phyloP scores from a whole-genome alignment of 208 protist species.

The Borovskyia barvae region DNA sequence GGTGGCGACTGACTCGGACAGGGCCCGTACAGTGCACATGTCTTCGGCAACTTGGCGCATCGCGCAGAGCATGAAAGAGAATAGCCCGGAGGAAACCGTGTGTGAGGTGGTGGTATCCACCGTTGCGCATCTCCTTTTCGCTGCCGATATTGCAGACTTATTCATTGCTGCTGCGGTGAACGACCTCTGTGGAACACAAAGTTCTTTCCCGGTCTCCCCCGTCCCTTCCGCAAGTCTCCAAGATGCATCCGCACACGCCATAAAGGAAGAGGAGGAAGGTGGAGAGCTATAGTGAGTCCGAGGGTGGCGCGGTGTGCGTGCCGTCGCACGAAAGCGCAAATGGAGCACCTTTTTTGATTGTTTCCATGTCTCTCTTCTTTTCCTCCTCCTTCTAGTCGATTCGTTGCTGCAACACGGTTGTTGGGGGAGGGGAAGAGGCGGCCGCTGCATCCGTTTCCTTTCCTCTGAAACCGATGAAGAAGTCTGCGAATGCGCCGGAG shows the following conservation, averaged over 20 bases:
- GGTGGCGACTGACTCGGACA: background rate
- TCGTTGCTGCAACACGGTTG: no score
- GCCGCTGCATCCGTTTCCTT: no score
- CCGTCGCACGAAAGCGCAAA: no score
- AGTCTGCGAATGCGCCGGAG: no score
- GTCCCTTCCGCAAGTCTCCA: no score
- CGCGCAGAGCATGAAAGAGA: background rate
- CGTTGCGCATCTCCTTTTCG: conserved; percentile 7
- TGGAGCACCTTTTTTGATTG: no score
- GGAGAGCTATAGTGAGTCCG: background rate
- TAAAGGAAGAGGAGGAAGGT: background rate
- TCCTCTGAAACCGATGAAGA: no score
- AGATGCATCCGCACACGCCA: background rate
- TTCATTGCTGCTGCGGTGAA: background rate
- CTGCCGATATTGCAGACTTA: background rate
- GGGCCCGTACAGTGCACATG: no score
- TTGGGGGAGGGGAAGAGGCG: no score
- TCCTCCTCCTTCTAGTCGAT: no score
- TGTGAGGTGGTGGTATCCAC: conserved; percentile 6
- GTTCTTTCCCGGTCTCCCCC: background rate
- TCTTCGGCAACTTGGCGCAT: background rate
- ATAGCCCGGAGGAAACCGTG: background rate
- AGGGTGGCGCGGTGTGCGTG: no score
- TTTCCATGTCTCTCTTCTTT: no score
- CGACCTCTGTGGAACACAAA: background rate